phyloP scores from a whole-genome alignment of 2,329 filamentous ascomycete species.

The Emmonsia crescens region DNA sequence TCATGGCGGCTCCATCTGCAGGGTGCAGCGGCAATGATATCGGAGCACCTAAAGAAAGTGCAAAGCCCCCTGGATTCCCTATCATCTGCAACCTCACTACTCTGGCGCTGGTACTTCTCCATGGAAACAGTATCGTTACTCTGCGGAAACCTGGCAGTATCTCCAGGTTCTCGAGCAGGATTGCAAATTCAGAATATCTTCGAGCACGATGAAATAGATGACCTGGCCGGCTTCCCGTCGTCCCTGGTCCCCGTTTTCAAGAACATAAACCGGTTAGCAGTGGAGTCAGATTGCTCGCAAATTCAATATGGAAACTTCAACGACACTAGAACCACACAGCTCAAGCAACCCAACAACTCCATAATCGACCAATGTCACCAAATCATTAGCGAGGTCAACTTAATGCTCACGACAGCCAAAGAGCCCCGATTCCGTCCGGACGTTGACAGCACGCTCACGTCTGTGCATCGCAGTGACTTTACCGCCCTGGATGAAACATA shows the following conservation, averaged over 20 bases:
- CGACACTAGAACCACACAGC: neutral
- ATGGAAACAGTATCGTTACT: slow-evolving; percentile 12
- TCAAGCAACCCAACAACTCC: slow-evolving; percentile 3
- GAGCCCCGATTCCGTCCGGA: slow-evolving; percentile 10
- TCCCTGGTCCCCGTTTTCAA: slow-evolving; percentile 12
- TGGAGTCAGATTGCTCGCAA: slow-evolving; percentile 5
- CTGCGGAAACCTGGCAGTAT: slow-evolving; percentile 11
- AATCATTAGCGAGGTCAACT: slow-evolving; percentile 9
- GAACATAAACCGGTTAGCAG: slow-evolving; percentile 11
- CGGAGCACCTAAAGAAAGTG: slow-evolving; percentile 10
- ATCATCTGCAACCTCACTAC: slow-evolving; percentile 8
- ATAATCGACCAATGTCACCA: slow-evolving; percentile 9
- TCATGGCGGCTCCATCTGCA: slow-evolving; percentile 14
- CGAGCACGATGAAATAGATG: slow-evolving; percentile 12
- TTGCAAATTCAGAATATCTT: slow-evolving; percentile 8
- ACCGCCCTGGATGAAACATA: slow-evolving; percentile 11
- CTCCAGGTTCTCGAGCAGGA: slow-evolving; percentile 7
- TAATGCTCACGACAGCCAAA: slow-evolving; percentile 7
- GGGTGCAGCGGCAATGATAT: slow-evolving; percentile 12
- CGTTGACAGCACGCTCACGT: slow-evolving; percentile 10
- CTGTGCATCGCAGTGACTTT: slow-evolving; percentile 11
- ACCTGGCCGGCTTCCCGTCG: slow-evolving; percentile 12
- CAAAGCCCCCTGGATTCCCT: neutral
- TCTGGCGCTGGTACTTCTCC: slow-evolving; percentile 15
- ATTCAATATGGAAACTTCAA: neutral